phyloP scores from a whole-genome alignment of 495 filamentous ascomycete species.

The Penicillium salamii region DNA sequence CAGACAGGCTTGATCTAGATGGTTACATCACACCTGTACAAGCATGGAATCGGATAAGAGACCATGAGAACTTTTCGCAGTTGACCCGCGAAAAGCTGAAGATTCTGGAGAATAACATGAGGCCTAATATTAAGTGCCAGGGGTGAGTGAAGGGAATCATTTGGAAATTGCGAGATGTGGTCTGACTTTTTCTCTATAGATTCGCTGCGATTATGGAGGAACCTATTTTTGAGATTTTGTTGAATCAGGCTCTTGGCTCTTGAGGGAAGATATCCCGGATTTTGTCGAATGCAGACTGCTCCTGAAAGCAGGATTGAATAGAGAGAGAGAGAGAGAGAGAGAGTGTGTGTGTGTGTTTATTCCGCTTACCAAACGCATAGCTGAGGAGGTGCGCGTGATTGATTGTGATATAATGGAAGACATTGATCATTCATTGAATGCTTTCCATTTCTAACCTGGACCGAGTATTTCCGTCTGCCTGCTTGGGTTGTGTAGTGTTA shows the following conservation, averaged over 20 bases:
- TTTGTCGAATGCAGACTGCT: too few species aligned
- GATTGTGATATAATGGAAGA: too few species aligned
- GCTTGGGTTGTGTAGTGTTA: not conserved
- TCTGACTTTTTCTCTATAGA: not conserved
- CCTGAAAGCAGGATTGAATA: too few species aligned
- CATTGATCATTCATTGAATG: too few species aligned
- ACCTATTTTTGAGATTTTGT: conserved; percentile 9
- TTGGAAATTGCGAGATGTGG: too few species aligned
- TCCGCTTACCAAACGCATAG: too few species aligned
- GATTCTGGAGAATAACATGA: conserved; percentile 8
- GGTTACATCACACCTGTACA: conserved; percentile 20
- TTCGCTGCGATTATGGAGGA: conserved; percentile 16
- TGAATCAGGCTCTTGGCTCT: not conserved
- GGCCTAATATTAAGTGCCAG: conserved; percentile 15
- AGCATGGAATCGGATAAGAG: conserved; percentile 15
- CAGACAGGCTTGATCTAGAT: conserved; percentile 9
- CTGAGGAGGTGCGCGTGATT: too few species aligned
- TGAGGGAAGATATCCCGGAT: not conserved
- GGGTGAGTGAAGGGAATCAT: conserved; percentile 7
- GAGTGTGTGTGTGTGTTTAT: too few species aligned
- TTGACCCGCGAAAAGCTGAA: conserved; percentile 4
- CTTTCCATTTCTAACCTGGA: not conserved
- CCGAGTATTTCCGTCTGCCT: conserved; percentile 17
- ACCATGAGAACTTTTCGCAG: not conserved
- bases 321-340: too few species aligned